These are phyloP conservation scores for Monosporascus cannonballus DNA, from an alignment of 2,329 filamentous ascomycete species.

Conservation along the genomic window DNA sequence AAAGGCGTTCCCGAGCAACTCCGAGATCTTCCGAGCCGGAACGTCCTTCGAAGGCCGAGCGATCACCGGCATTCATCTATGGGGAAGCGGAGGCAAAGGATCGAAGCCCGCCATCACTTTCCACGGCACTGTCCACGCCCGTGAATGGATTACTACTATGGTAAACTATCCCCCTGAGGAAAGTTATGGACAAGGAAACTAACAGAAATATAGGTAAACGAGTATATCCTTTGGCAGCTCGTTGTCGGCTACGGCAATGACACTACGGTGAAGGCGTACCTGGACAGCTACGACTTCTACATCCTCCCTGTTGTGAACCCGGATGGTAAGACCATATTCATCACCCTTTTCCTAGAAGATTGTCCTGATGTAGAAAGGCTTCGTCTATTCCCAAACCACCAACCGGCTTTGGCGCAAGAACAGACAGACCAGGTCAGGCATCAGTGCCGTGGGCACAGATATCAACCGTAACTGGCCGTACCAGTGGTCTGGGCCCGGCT, in stretches of 20 bases:
- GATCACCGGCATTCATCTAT: conserved; percentile 57
- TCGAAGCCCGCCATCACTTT: conserved; percentile 43
- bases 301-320: conserved; percentile 49
- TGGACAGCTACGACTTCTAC: conserved; percentile 54
- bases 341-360: background rate
- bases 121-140: conserved; percentile 47
- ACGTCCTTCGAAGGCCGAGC: conserved; percentile 37
- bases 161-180: conserved; percentile 43
- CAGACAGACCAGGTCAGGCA: conserved; percentile 32
- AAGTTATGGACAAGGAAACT: background rate
- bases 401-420: conserved; percentile 50
- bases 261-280: conserved; percentile 32
- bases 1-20: conserved; percentile 36
- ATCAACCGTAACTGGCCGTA: conserved; percentile 49
- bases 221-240: conserved; percentile 43
- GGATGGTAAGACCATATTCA: conserved; percentile 30
- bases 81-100: conserved; percentile 37
- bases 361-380: conserved; percentile 28
- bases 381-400: conserved; percentile 43
- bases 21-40: conserved; percentile 42
- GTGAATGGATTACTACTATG: conserved; percentile 50
- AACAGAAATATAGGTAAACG: conserved; percentile 26
- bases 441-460: conserved; percentile 42
- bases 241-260: conserved; percentile 36
- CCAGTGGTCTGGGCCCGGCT: conserved; percentile 36